A percentile compares a stretch with the other conserved stretches of the same genome.
Evolutionary conservation across 169 alveolate species (phyloP).

Genomic region (Plasmodium cynomolgi): DNA sequence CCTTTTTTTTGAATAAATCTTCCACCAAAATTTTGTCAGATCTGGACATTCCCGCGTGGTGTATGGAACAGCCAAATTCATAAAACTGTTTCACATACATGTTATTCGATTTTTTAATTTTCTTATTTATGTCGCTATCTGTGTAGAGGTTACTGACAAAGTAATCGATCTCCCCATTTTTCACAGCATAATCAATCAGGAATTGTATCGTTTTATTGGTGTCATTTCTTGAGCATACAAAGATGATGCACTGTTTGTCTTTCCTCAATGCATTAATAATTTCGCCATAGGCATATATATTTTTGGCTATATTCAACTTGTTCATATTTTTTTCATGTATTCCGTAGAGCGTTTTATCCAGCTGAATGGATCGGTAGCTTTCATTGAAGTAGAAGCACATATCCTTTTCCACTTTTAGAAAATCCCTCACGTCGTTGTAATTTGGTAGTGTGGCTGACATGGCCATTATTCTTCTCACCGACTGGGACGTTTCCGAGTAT

Average conservation of each 20-base stretch:
- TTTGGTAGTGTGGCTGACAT: conserved; percentile 99
- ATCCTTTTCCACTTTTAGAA: conserved; percentile 94
- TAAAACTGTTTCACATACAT: conserved; percentile 80
- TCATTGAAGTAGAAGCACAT: conserved; percentile 96
- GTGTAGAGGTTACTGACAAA: conserved; percentile 65
- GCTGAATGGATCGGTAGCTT: conserved; percentile 98
- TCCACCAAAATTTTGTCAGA: conserved; percentile 97
- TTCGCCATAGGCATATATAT: conserved; percentile 80
- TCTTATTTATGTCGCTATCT: conserved; percentile 59
- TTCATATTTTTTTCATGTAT: conserved; percentile 94
- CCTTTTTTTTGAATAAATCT: conserved; percentile 96
- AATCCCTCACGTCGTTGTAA: conserved; percentile 98
- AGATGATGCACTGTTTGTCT: conserved; percentile 84
- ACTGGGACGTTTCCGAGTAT: conserved; percentile 87
- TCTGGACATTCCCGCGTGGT: conserved; percentile 99
- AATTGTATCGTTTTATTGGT: conserved; percentile 96
- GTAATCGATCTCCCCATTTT: conserved; percentile 25
- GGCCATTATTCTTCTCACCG: conserved; percentile 91
- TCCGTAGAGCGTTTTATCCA: conserved; percentile 96
- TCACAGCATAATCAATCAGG: conserved; percentile 74
- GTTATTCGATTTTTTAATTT: conserved; percentile 40
- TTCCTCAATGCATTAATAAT: conserved; percentile 76
- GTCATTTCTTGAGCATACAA: conserved; percentile 90
- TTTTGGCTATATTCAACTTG: conserved; percentile 92
- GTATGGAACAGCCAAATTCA: conserved; percentile 98